Base-by-base conservation (phyloP, 192 early-diverging fungal genomes). In the Coemansia furcata region DNA sequence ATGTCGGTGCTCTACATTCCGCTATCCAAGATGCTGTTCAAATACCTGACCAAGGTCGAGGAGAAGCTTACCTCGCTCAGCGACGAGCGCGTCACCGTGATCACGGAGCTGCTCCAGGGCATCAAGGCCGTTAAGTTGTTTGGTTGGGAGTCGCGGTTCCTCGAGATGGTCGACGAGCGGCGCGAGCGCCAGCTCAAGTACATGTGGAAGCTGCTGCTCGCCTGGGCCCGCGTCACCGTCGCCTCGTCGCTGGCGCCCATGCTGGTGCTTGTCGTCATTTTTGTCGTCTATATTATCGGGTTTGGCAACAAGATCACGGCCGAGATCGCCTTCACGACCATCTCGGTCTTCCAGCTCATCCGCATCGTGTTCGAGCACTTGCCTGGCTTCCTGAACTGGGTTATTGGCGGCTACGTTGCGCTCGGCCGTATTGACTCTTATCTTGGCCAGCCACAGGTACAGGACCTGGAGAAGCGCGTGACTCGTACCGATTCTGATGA, bases 121-220 rank as follows among this genome's bases (percentile, higher is more conserved):
- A 96, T 98, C 52, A 86, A 93, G 43, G 90, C 97, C 26, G 88
- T 98, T 58, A 98, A 98, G 71, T 88, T 97, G 69, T 92, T 92
- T 76, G 90, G 88, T 26, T 94, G 92, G 92, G 92, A 93, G 76
- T 61, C 82, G 19, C 83, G 84, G 61, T 94, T 98, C 66, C 62
- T 87, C 47, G 80, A 84, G 23, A 85, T 87, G 49, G 79, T 96
- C 14, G 83, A 86, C 21, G 82, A 78, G 36, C 72, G 85, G 11
- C 86, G 91, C 62, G 86, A 88, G 57, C 76, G 73, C n/a, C 91
- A 94, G 76, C 71, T 93, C 19, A 73, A 67, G 43, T 77, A 79
- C 26, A 76, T 90, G 60, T 77, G 82, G 46, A 68, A 73, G 26
- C 75, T 84, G 9, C 78, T 88, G 42, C 23, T 83, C 19, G 70